Conservation (phyloP, 2,329 filamentous ascomycete genomes). For the Colletotrichum falcatum region DNA sequence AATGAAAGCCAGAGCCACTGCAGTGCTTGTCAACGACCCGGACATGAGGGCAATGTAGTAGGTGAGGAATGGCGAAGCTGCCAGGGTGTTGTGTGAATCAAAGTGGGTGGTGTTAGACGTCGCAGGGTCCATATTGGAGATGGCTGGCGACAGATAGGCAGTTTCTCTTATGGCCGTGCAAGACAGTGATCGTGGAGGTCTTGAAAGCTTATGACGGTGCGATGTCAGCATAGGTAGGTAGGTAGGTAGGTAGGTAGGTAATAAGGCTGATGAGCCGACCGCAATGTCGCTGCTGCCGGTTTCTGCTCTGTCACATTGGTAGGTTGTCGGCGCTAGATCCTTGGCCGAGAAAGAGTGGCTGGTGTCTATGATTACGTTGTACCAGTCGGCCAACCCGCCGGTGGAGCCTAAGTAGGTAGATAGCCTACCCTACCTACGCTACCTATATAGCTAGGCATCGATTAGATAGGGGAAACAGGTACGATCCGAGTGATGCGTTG, state of each 20-base stretch:
- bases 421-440: too few species aligned
- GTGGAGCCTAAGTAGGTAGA: too few species aligned
- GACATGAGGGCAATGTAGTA: not conserved
- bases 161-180: not conserved
- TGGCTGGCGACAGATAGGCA: not conserved
- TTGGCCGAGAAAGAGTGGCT: not conserved
- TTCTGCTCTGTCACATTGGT: not conserved
- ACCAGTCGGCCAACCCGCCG: too few species aligned
- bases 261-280: not conserved
- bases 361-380: not conserved
- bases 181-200: not conserved
- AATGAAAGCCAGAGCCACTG: constrained; percentile 40
- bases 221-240: too few species aligned
- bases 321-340: too few species aligned
- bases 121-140: constrained; percentile 15
- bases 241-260: too few species aligned
- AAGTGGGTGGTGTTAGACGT: constrained; percentile 14
- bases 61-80: not conserved
- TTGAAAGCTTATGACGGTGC: not conserved
- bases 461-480: too few species aligned
- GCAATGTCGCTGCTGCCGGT: not conserved
- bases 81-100: not conserved
- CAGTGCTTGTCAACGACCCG: not conserved
- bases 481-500: too few species aligned
- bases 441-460: too few species aligned